These are phyloP conservation scores for Lipomyces spencermartinsiae DNA, from an alignment of 805 yeast species.

Conservation along the genomic window DNA sequence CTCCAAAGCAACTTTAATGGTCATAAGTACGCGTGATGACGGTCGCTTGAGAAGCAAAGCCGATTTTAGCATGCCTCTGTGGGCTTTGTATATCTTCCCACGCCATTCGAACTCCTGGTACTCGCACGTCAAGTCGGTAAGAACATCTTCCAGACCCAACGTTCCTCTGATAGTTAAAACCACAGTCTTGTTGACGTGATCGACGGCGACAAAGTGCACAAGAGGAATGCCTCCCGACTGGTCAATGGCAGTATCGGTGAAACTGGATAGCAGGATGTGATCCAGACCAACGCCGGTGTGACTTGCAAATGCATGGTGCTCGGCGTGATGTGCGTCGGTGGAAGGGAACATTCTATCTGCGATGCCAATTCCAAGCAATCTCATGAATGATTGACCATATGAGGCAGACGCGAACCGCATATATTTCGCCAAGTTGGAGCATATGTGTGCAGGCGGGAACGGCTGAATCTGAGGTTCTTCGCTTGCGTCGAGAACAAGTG, in stretches of 20 bases:
- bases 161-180: slow-evolving; percentile 47
- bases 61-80: slow-evolving; percentile 45
- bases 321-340: slow-evolving; percentile 42
- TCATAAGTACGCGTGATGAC: slow-evolving; percentile 41
- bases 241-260: slow-evolving; percentile 40
- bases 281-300: slow-evolving; percentile 44
- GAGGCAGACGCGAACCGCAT: slow-evolving; percentile 47
- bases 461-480: slow-evolving; percentile 36
- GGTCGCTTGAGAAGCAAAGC: slow-evolving; percentile 41
- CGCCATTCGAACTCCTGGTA: slow-evolving; percentile 45
- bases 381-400: slow-evolving; percentile 47
- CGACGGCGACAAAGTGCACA: slow-evolving; percentile 45
- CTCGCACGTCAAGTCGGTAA: slow-evolving; percentile 46
- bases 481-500: slow-evolving; percentile 32
- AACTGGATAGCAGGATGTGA: slow-evolving; percentile 45
- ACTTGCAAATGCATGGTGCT: slow-evolving; percentile 46
- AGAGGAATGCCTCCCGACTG: slow-evolving; percentile 44
- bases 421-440: slow-evolving; percentile 44
- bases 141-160: slow-evolving; percentile 45
- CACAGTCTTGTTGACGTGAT: slow-evolving; percentile 44
- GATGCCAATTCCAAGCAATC: slow-evolving; percentile 43
- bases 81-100: slow-evolving; percentile 43
- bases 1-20: slow-evolving; percentile 42
- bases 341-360: slow-evolving; percentile 40
- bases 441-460: slow-evolving; percentile 43